These are phyloP conservation scores for Penicillium verrucosum DNA, from an alignment of 2,329 filamentous ascomycete genomes.

Conservation along the genomic window DNA sequence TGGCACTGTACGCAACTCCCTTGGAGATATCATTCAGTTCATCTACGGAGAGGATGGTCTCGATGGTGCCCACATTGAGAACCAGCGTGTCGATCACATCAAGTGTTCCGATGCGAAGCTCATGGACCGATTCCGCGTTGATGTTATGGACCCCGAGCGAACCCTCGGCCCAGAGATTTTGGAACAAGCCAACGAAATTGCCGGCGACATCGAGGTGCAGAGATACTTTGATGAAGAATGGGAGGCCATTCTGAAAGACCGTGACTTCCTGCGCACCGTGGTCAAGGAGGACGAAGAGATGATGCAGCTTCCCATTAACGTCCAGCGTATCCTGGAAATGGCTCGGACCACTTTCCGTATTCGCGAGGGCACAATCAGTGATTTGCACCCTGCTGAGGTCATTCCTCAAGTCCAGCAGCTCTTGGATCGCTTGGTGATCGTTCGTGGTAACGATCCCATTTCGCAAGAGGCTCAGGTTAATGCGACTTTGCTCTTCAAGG, in stretches of 20 bases:
- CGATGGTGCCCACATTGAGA: constrained; percentile 90
- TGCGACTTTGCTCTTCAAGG: constrained; percentile 89
- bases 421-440: constrained; percentile 74
- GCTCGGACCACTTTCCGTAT: constrained; percentile 89
- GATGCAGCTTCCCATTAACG: constrained; percentile 90
- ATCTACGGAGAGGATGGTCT: constrained; percentile 96
- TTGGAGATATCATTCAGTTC: constrained; percentile 96
- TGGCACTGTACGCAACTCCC: constrained; percentile 91
- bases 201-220: constrained; percentile 84
- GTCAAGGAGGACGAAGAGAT: constrained; percentile 75
- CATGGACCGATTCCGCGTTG: constrained; percentile 75
- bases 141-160: constrained; percentile 71
- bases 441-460: constrained; percentile 78
- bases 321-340: constrained; percentile 84
- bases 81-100: constrained; percentile 84
- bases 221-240: constrained; percentile 83
- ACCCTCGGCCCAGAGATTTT: constrained; percentile 67
- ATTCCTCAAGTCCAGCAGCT: constrained; percentile 74
- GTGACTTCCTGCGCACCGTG: constrained; percentile 68
- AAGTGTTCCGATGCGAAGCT: constrained; percentile 75
- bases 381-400: constrained; percentile 83
- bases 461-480: constrained; percentile 84
- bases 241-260: constrained; percentile 71
- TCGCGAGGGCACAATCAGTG: constrained; percentile 78
- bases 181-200: constrained; percentile 81